These are phyloP conservation scores for Xylaria longipes DNA, from an alignment of 495 filamentous ascomycete genomes.

Conservation along the genomic window DNA sequence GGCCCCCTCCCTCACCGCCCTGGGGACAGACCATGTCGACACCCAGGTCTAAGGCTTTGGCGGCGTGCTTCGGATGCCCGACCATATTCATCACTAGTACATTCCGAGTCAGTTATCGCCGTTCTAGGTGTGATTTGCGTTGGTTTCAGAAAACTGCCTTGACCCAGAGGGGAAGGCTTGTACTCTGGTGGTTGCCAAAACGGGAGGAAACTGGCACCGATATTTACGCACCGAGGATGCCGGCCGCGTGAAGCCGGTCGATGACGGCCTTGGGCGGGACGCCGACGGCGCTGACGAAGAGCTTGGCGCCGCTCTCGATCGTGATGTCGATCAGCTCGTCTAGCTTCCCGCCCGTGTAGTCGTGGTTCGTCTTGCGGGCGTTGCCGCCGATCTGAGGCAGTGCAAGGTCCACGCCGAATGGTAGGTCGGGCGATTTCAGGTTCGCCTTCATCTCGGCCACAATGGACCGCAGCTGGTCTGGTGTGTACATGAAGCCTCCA, in stretches of 20 bases:
- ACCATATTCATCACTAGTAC: conserved; percentile 98
- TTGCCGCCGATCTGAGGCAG: conserved; percentile 81
- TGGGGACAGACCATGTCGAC: conserved; percentile 87
- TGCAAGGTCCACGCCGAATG: conserved; percentile 88
- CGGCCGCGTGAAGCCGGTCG: conserved; percentile 72
- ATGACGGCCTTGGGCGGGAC: conserved; percentile 75
- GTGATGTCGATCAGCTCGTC: conserved; percentile 83
- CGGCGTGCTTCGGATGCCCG: conserved; percentile 85
- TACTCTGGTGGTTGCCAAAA: too few species aligned
- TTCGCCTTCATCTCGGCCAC: conserved; percentile 81
- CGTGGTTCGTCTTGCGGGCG: conserved; percentile 87
- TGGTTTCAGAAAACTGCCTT: too few species aligned
- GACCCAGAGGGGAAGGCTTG: too few species aligned
- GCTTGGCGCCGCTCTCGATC: conserved; percentile 74
- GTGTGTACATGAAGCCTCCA: conserved; percentile 86
- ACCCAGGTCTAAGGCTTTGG: conserved; percentile 79
- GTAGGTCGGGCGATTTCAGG: conserved; percentile 65
- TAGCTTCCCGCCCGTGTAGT: conserved; percentile 85
- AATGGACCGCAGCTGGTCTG: conserved; percentile 75
- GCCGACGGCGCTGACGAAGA: conserved; percentile 86
- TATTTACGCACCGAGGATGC: too few species aligned
- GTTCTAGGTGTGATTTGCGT: too few species aligned
- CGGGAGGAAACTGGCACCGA: too few species aligned
- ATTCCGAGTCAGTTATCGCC: too few species aligned
- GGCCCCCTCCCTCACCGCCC: conserved; percentile 80